phyloP scores from a whole-genome alignment of 2,329 filamentous ascomycete genomes.

The Phyllosticta citriasiana region DNA sequence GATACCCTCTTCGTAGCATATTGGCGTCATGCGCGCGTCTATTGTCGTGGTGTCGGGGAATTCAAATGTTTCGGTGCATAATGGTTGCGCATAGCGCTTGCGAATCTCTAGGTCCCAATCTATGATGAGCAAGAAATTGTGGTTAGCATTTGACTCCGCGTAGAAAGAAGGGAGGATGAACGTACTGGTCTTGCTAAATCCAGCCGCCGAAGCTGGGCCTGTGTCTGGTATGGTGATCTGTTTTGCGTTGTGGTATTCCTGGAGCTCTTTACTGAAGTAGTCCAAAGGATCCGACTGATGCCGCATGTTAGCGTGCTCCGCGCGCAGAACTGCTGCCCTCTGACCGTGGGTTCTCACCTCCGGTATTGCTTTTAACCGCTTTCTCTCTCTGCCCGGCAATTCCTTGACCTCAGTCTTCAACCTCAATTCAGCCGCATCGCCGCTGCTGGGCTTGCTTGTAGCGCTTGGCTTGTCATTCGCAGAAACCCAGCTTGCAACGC shows the following conservation, averaged over 20 bases:
- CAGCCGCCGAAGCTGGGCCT: constrained; percentile 58
- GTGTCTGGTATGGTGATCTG: constrained; percentile 46
- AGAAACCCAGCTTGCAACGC: constrained; percentile 54
- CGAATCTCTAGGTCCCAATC: constrained; percentile 57
- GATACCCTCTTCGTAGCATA: constrained; percentile 55
- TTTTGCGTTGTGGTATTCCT: constrained; percentile 28
- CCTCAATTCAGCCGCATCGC: constrained; percentile 52
- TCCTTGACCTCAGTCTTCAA: constrained; percentile 57
- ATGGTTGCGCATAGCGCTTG: constrained; percentile 52
- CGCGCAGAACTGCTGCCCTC: not conserved
- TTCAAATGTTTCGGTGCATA: constrained; percentile 52
- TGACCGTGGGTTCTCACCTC: constrained; percentile 28
- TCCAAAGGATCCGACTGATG: constrained; percentile 12
- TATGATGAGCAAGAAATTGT: constrained; percentile 8
- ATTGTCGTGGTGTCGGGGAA: constrained; percentile 51
- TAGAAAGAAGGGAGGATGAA: constrained; percentile 8
- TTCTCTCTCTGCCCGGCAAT: constrained; percentile 48
- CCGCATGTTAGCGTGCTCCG: constrained; percentile 3
- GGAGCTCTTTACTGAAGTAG: constrained; percentile 15
- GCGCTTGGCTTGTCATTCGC: constrained; percentile 63
- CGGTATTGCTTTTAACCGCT: constrained; percentile 46
- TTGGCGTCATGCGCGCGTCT: constrained; percentile 50
- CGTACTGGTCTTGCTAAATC: constrained; percentile 71
- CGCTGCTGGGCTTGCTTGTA: constrained; percentile 52
- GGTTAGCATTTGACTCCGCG: not conserved